phyloP scores from a whole-genome alignment of 306 rosid species.

The Lathyrus aphaca region DNA sequence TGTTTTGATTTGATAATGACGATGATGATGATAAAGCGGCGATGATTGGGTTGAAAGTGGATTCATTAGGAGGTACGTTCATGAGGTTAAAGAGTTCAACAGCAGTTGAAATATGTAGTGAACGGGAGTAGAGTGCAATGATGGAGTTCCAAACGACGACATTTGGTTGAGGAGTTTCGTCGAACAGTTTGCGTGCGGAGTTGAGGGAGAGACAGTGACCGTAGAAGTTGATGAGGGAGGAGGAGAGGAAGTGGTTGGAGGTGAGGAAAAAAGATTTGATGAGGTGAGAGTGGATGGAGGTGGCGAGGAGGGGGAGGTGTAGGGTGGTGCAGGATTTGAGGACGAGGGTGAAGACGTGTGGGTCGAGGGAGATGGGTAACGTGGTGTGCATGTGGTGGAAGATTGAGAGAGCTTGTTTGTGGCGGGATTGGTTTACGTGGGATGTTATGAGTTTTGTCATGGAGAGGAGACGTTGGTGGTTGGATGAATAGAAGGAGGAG shows the following conservation, averaged over 20 bases:
- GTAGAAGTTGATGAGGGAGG: slow-evolving; percentile 60
- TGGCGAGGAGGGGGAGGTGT: slow-evolving; percentile 56
- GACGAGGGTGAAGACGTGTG: slow-evolving; percentile 77
- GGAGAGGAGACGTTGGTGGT: slow-evolving; percentile 46
- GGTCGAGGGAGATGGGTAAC: slow-evolving; percentile 56
- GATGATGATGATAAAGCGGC: slow-evolving; percentile 44
- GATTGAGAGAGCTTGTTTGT: slow-evolving; percentile 55
- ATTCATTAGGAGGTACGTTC: slow-evolving; percentile 55
- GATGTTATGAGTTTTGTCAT: slow-evolving; percentile 60
- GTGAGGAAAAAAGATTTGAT: slow-evolving; percentile 55
- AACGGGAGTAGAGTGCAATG: slow-evolving; percentile 55
- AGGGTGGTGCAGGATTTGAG: slow-evolving; percentile 77
- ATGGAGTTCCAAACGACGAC: slow-evolving; percentile 74
- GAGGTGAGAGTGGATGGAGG: slow-evolving; percentile 66
- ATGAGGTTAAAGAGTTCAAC: slow-evolving; percentile 54
- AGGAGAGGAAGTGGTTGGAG: slow-evolving; percentile 60
- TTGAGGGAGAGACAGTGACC: slow-evolving; percentile 59
- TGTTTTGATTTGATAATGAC: slow-evolving; percentile 29
- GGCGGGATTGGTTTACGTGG: slow-evolving; percentile 55
- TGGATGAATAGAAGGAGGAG: slow-evolving; percentile 19
- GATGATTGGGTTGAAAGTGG: slow-evolving; percentile 65
- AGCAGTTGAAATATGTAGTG: slow-evolving; percentile 40
- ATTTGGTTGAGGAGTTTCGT: slow-evolving; percentile 58
- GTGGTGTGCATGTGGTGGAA: slow-evolving; percentile 71
- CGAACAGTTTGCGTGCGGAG: slow-evolving; percentile 62